phyloP scores from a whole-genome alignment of 148 eudicot genomes.

The Rhododendron kiyosumense region DNA sequence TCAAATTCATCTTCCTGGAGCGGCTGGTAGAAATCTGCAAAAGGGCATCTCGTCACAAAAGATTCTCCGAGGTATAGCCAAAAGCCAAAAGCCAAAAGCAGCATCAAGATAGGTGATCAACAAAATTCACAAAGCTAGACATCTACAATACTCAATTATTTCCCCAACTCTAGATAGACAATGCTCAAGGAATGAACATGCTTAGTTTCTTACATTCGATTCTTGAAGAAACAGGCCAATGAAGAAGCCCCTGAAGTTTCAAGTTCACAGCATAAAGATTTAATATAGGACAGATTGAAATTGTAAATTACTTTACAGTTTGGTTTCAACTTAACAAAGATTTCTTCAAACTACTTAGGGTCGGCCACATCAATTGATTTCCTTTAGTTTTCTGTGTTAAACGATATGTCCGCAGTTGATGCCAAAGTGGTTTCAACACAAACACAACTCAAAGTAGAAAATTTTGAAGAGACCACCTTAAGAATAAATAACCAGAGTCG shows the following conservation, averaged over 20 bases:
- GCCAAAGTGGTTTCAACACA: neutral
- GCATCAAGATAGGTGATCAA: neutral
- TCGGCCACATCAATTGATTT: neutral
- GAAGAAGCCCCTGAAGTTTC: neutral
- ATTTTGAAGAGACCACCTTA: neutral
- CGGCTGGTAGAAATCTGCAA: conserved; percentile 86
- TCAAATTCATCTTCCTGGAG: conserved; percentile 80
- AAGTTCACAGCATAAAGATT: neutral
- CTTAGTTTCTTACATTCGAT: neutral
- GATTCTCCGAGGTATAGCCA: neutral
- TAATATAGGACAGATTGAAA: neutral
- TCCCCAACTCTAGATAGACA: neutral
- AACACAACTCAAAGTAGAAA: neutral
- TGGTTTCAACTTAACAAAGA: neutral
- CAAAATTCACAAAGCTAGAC: neutral
- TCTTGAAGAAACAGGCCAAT: neutral
- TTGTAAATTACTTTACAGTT: neutral
- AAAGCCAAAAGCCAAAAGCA: neutral
- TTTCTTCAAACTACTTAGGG: neutral
- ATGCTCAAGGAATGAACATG: neutral
- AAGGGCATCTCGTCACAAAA: conserved; percentile 3
- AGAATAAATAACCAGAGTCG: neutral
- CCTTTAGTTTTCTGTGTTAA: neutral
- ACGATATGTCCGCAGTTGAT: neutral
- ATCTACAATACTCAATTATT: neutral